phyloP scores from a whole-genome alignment of 2,329 filamentous ascomycete genomes.

The Scytalidium lignicola region DNA sequence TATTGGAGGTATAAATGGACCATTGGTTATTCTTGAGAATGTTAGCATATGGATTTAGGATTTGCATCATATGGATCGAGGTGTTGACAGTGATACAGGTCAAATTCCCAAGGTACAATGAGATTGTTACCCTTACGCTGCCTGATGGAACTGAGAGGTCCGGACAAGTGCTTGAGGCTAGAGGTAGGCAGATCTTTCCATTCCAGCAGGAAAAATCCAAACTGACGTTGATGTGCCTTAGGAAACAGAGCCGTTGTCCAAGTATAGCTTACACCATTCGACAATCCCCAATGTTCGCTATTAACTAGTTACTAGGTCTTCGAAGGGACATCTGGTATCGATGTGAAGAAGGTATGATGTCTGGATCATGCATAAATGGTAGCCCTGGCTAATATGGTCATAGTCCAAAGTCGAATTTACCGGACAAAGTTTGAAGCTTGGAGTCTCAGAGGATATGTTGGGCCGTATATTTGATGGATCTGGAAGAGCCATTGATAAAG shows the following conservation, averaged over 20 bases:
- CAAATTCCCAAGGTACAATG: constrained; percentile 96
- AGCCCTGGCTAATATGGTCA: constrained; percentile 10
- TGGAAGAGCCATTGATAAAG: constrained; percentile 96
- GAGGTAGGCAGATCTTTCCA: constrained; percentile 55
- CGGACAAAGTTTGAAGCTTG: constrained; percentile 94
- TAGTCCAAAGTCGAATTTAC: constrained; percentile 97
- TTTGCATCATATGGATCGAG: constrained; percentile 4
- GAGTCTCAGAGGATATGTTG: constrained; percentile 99
- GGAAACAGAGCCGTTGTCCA: constrained; percentile 93
- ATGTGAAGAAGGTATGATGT: constrained; percentile 83
- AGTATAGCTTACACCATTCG: constrained; percentile 45
- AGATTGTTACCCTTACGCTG: constrained; percentile 93
- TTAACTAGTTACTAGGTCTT: constrained; percentile 65
- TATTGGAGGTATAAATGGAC: constrained; percentile 95
- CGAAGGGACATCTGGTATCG: constrained; percentile 93
- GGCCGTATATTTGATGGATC: constrained; percentile 98
- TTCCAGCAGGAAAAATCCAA: constrained; percentile 3
- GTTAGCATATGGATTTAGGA: constrained; percentile 45
- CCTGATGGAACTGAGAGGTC: constrained; percentile 91
- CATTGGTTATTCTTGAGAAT: constrained; percentile 95
- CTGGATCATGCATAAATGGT: background rate
- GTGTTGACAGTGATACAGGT: constrained; percentile 52
- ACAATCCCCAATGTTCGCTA: constrained; percentile 6
- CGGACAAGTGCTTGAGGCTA: constrained; percentile 94
- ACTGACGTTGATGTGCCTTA: constrained; percentile 32